Conservation (phyloP, 1,284 basidiomycete genomes). For the Rhizoctonia solani region DNA sequence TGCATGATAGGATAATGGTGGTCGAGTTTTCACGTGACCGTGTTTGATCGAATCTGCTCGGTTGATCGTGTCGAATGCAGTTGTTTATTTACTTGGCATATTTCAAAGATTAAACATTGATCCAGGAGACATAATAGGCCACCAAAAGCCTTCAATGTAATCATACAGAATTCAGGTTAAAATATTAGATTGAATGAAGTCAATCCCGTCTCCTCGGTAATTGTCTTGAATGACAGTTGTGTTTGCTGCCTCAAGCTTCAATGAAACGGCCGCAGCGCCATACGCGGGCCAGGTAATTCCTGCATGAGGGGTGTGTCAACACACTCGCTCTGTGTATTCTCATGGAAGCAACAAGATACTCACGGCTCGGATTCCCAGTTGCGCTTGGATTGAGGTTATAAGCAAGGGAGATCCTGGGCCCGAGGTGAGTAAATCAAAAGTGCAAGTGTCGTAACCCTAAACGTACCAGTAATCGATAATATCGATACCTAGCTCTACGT, state of each 20-base stretch:
- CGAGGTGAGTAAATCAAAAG: background rate
- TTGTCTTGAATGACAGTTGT: slow-evolving; percentile 21
- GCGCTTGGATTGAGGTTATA: slow-evolving; percentile 17
- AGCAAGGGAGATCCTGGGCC: slow-evolving; percentile 20
- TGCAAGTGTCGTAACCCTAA: background rate
- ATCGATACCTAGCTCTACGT: background rate
- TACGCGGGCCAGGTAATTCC: slow-evolving; percentile 14
- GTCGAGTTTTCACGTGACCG: slow-evolving; percentile 11
- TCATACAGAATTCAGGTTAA: background rate
- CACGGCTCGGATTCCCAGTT: slow-evolving; percentile 14
- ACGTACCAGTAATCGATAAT: slow-evolving; percentile 28
- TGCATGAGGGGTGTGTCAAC: background rate
- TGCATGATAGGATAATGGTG: background rate
- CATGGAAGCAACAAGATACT: background rate
- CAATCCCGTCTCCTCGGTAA: slow-evolving; percentile 8
- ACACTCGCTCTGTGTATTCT: background rate
- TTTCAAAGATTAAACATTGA: background rate
- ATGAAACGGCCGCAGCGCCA: background rate
- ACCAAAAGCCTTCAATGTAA: too few relatives aligned
- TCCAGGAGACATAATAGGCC: background rate
- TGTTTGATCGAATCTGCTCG: slow-evolving; percentile 22
- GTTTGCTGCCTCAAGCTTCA: slow-evolving; percentile 19
- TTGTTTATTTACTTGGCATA: background rate
- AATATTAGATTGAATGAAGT: slow-evolving; percentile 18
- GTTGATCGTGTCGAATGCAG: background rate